Evolutionary conservation across 176 grass and related monocot species (phyloP), one percentile per base, ranked within the genome.

Genomic region (Pontederia crassipes): DNA sequence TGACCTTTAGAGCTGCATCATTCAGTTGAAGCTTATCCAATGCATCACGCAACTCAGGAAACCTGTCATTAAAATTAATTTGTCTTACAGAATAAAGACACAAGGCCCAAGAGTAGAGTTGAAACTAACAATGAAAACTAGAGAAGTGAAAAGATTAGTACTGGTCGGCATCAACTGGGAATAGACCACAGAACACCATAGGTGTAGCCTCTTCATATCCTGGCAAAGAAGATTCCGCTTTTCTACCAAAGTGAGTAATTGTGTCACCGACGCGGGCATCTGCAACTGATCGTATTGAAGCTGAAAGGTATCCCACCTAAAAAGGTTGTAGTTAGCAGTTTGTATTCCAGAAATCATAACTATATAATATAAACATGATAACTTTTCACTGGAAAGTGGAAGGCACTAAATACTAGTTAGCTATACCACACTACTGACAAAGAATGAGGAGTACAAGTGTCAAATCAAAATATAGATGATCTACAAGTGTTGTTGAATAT

Each of bases 131-230:
- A 58, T 55, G 26, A 28, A 71, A 54, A 63, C 28, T 5, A 61
- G 46, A 49, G 59, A 68, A 79, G 63, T 54, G 24, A 62, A 67
- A 79, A 78, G 72, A 61, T 68, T 69, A 72, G 74, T 83, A 96
- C 91, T 90, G 91, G 61, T 96, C 91, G 45, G 83, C 86, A 70
- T 96, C 91, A 68, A 96, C 80, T 40, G 91, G 91, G 73, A 96
- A 96, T 55, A 96, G 76, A 78, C 91, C 91, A 20, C 80, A 96
- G 58, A 96, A 96, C 75, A 96, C 91, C 91, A 96, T 90, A 28
- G 91, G 86, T 65, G 86, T 90, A 61, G 83, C 83, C 82, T 96
- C 73, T 55, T 80, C 82, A 75, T 96, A 96, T 87, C 91, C 91
- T 47, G 86, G 83, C 64, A 96, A 82, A 65, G 86, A 85, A 9